Evolutionary conservation across 805 yeast genomes (phyloP), one percentile per base, ranked within the genome.

Genomic region (Yarrowia deformans): DNA sequence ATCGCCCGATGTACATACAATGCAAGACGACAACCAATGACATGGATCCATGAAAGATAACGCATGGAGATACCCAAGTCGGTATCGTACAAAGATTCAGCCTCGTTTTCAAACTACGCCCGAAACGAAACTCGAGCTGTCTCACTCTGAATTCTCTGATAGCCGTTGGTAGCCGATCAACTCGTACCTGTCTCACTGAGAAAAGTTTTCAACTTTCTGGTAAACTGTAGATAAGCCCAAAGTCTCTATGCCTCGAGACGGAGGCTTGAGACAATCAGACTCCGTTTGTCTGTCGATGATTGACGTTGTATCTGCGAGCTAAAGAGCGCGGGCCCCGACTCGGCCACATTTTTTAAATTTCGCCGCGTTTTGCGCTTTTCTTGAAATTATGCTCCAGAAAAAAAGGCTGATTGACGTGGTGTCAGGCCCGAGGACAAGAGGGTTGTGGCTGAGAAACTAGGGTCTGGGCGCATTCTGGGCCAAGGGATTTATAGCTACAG

Each of bases 361-460:
- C 32, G n/a, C 43, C 29, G 3, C 29, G 29, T 34, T 52, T 52
- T 37, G 29, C 9, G 18, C 56, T 39, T 40, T 55, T 18, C 13
- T 32, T 18, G 10, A n/a, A 32, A 1, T 5, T 12, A 19, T 16
- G 8, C 23, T 9, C 23, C 50, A 34, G 34, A 6, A 18, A 23
- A 16, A 52, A 18, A 35, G 43, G 32, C 49, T 45, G 49, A 45
- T 45, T 19, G 49, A 43, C 13, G n/a, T 52, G 58, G 58, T 52
- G 56, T 23, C 56, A 50, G 56, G 58, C 29, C 60, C 60, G 60
- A 39, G 60, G 60, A 23, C 60, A 54, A 54, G 60, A 54, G 60
- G 60, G 60, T 54, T 54, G 60, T 54, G 60, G 60, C 60, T 54
- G 60, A 54, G 60, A 54, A 9, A 39, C 32, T 14, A 54, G 48